Base-by-base conservation (phyloP, 2,329 filamentous ascomycete genomes). In the Didymella arachidicola region DNA sequence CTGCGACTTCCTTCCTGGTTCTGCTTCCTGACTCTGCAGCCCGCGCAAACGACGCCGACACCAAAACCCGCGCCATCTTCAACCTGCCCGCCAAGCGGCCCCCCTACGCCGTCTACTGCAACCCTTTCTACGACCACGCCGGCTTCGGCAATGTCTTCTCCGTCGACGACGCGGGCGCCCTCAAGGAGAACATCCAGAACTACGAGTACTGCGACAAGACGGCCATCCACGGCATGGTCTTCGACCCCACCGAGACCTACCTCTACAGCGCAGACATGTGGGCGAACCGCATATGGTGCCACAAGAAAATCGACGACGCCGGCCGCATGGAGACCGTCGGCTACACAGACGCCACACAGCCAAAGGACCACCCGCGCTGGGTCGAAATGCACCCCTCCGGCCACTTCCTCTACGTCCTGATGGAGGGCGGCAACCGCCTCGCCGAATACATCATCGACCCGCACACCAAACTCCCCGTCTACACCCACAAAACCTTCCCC, bases 11-110 rank as follows among this genome's bases (percentile, higher is more conserved):
- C n/a, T 1, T 1, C n/a, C 18, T 18, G 11, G 10, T 14, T 10
- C 14, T 8, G 7, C 14, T 19, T 10, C 26, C 50, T 53, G n/a
- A 53, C 42, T 3, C 2, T 12, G 64, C 70, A 92, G 89, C 88
- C 60, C 82, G 83, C 68, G 91, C 92, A 49, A 83, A 87, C 66
- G 86, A 86, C 63, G 76, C 85, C 60, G 85, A 89, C 51, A 92
- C 91, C 59, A 93, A 93, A 78, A 96, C 92, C 5, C 87, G 92
- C 62, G 92, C 92, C 69, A 96, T 96, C 77, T 96, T 96, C 81
- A 85, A 94, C 57, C 86, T 96, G 49, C 89, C 92, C 29, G 90
- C 91, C 22, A 84, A 88, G 67, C 85, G 91, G 69, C 84, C 91
- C 1, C 92, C 92, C 0, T 91, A 92, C 77, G 86, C 86, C 68